phyloP scores from a whole-genome alignment of 2,329 filamentous ascomycete species.

The Fonsecaea erecta region DNA sequence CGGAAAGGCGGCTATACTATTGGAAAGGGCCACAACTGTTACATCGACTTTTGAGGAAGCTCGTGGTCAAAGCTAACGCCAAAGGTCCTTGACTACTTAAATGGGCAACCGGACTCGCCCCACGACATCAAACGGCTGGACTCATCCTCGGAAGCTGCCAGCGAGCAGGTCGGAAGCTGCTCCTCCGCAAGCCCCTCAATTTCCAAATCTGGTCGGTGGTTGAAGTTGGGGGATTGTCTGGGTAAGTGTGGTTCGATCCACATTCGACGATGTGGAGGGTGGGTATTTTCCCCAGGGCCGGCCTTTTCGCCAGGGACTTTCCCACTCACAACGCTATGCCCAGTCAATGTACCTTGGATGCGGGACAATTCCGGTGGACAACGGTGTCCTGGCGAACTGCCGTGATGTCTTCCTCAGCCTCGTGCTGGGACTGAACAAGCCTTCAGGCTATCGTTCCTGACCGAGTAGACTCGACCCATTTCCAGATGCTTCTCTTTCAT shows the following conservation, averaged over 20 bases:
- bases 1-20: background rate
- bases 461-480: background rate
- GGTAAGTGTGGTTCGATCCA: background rate
- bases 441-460: background rate
- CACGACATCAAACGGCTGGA: constrained; percentile 6
- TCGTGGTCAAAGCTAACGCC: background rate
- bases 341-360: background rate
- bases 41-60: background rate
- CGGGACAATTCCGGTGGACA: background rate
- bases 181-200: constrained; percentile 17
- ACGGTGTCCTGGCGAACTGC: background rate
- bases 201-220: background rate
- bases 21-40: background rate
- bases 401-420: background rate
- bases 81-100: constrained; percentile 5
- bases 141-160: background rate
- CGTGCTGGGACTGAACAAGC: background rate
- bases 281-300: constrained; percentile 24
- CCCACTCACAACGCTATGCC: background rate
- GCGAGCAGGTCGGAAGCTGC: background rate
- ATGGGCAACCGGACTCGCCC: constrained; percentile 6
- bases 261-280: constrained; percentile 16
- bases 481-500: background rate
- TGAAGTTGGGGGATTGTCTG: background rate
- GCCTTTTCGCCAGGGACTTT: background rate